Percentiles rank a stretch among this genome's conserved stretches.
Evolutionary conservation across 306 rosid species (phyloP).

Genomic region (Sicyos edulis): DNA sequence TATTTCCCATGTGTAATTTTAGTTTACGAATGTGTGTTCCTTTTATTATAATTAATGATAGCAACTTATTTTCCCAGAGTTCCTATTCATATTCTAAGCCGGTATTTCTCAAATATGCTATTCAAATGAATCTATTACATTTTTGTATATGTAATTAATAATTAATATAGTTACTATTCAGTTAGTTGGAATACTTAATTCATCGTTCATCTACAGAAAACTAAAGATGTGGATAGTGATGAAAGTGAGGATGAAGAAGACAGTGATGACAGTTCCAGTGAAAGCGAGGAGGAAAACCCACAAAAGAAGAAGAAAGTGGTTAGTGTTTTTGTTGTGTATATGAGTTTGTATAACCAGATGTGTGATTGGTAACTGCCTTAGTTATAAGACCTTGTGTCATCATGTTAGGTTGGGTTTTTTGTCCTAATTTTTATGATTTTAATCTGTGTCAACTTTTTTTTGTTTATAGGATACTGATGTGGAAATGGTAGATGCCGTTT

Average conservation of each 20-base stretch:
- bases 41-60: too few relatives aligned
- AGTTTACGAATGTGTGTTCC: too few relatives aligned
- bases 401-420: too few relatives aligned
- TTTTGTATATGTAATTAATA: neutral
- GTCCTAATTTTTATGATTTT: too few relatives aligned
- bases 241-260: conserved; percentile 29
- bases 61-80: too few relatives aligned
- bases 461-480: conserved; percentile 48
- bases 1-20: neutral
- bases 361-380: neutral
- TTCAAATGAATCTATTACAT: neutral
- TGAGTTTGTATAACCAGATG: neutral
- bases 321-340: conserved; percentile 8
- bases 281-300: conserved; percentile 33
- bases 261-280: conserved; percentile 41
- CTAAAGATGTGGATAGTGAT: conserved; percentile 26
- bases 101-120: too few relatives aligned
- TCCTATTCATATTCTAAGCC: too few relatives aligned
- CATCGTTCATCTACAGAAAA: neutral
- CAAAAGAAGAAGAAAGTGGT: conserved; percentile 32
- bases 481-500: conserved; percentile 59
- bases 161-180: neutral
- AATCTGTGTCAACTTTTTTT: neutral
- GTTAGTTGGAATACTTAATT: neutral
- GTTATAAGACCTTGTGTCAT: too few relatives aligned